Percentiles rank a stretch among this genome's conserved stretches.
phyloP scores from a whole-genome alignment of 371 early-diverging fungal species.

The Syncephalastrum contaminatum region DNA sequence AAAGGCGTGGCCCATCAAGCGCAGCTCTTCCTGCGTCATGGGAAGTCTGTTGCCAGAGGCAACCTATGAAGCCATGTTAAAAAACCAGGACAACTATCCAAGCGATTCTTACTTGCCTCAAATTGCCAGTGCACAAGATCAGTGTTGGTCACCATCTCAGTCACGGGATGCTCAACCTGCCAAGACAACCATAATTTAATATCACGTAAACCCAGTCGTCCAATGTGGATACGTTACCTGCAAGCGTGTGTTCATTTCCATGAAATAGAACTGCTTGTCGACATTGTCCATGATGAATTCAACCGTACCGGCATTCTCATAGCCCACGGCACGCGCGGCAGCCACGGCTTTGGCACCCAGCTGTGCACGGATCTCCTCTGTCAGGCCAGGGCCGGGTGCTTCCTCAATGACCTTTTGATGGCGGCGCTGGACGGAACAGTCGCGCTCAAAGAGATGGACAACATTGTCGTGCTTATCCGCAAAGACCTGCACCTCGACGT shows the following conservation, averaged over 20 bases:
- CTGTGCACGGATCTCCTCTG: slow-evolving; percentile 67
- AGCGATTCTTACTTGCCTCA: slow-evolving; percentile 38
- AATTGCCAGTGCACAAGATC: slow-evolving; percentile 96
- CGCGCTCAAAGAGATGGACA: slow-evolving; percentile 94
- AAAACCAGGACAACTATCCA: neutral
- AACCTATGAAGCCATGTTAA: slow-evolving; percentile 47
- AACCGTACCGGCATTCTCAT: slow-evolving; percentile 95
- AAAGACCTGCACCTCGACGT: slow-evolving; percentile 97
- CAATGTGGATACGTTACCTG: slow-evolving; percentile 50
- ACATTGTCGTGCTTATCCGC: slow-evolving; percentile 88
- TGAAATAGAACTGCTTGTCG: slow-evolving; percentile 91
- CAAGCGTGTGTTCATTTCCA: slow-evolving; percentile 97
- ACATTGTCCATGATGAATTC: slow-evolving; percentile 95
- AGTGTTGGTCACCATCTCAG: slow-evolving; percentile 93
- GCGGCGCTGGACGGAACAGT: slow-evolving; percentile 96
- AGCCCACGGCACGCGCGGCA: slow-evolving; percentile 89
- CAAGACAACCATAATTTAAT: neutral
- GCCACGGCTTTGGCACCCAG: slow-evolving; percentile 92
- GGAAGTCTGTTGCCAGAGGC: slow-evolving; percentile 86
- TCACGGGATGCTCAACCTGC: slow-evolving; percentile 95
- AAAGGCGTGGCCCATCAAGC: slow-evolving; percentile 86
- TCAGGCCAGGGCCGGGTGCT: slow-evolving; percentile 69
- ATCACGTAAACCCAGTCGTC: too few relatives aligned
- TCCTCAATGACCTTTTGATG: slow-evolving; percentile 98
- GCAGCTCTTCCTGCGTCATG: slow-evolving; percentile 68